Base-by-base conservation (phyloP, 1,139 yeast species). In the Candida gigantensis region DNA sequence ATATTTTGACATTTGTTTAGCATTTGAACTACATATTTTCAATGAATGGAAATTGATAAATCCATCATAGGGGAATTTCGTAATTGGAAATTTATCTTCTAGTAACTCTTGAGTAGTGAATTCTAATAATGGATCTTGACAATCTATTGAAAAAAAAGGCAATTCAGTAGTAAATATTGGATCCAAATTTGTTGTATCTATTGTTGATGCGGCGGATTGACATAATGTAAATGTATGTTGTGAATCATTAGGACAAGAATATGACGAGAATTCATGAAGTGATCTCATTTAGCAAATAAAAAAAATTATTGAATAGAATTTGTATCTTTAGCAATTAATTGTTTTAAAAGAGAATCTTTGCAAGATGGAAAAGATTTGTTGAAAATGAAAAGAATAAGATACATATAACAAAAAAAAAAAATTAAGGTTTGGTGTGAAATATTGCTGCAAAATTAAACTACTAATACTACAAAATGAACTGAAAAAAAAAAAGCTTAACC, bases 1-100 rank as follows among this genome's bases (percentile, higher is more conserved):
- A 51, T 69, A 75, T 19, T 62, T 57, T 0, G 94, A 81, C 39
- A 79, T 68, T 45, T 78, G 78, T 44, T 77, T 80, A 17, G 94
- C 86, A 47, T 84, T 84, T 7, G 87, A 74, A 20, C 65, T 52
- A 30, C 57, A 53, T 18, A 64, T 43, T 37, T 59, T 65, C 11
- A 67, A 41, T 3, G 62, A 57, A 44, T 61, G 65, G 44, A 65
- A 65, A 19, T 49, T 53, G 7, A 58, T 24, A 44, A 67, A 57
- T 12, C 70, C 70, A 46, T 67, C 72, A 12, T 37, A 36, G 2
- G 57, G 47, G 18, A 43, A 47, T 23, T 55, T 60, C n/a, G 52
- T 45, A 26, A 36, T 52, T 2, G 35, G 43, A 32, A 52, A 51
- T 5, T 62, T 62, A 39, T 57, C 52, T 10, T 28, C 28, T 10